Evolutionary conservation across 2,329 filamentous ascomycete genomes (phyloP), one percentile per base, ranked within the genome.

Genomic region (Coniochaeta prunicola): DNA sequence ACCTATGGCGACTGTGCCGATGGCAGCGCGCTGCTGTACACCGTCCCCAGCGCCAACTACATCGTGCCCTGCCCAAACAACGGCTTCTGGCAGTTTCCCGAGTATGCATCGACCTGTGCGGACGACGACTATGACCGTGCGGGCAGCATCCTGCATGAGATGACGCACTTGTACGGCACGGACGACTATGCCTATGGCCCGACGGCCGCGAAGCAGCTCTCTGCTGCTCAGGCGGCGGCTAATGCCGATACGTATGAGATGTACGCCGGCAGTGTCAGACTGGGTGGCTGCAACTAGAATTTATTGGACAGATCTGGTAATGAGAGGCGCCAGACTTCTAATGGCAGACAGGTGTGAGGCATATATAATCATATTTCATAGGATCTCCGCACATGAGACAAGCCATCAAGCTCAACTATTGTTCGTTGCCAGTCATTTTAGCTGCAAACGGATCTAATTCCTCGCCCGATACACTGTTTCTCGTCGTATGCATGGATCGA

Each of bases 61-160:
- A 62, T 62, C 17, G 61, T 62, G 12, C 61, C 61, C 19, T 62
- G 61, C 59, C 61, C 61, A 6, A 57, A 45, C 59, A 62, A 62
- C 40, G 61, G 59, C 24, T 62, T 57, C 59, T 62, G 61, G 61
- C 54, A 56, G 19, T 62, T 62, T 53, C 57, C 59, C 24, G 57
- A 62, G 61, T 57, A 59, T 21, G 57, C 61, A 3, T 13, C 61
- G 5, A 60, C 59, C 21, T 62, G 61, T 36, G 58, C 61, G 1
- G 59, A 60, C 28, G 61, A 62, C 42, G 61, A 62, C 50, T 62
- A 62, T 21, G 61, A 62, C 45, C 60, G 56, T 26, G 61, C 59
- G 3, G 61, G 59, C 56, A 62, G 61, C 34, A 60, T 62, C 34
- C 61, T 62, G 28, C 61, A 62, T 56, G 61, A 62, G 59, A 57